These are phyloP conservation scores for Rhodotorula sp. DNA, from an alignment of 1,284 basidiomycete species.

Conservation along the genomic window DNA sequence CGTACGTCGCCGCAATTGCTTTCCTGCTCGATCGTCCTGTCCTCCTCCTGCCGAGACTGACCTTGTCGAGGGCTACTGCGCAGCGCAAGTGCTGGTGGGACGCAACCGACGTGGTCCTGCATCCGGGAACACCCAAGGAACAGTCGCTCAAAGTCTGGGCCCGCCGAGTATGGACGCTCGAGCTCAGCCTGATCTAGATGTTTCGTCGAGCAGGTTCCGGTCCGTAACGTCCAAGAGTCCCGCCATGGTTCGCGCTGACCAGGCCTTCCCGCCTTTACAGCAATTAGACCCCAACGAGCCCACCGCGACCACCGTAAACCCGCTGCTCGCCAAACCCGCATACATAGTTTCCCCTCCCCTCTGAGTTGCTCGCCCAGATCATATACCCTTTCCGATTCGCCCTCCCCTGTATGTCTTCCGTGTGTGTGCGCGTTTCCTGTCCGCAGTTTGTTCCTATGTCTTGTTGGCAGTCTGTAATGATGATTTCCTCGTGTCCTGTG, in stretches of 20 bases:
- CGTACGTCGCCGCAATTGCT: conserved; percentile 56
- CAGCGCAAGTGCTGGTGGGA: conserved; percentile 99
- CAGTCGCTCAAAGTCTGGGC: conserved; percentile 86
- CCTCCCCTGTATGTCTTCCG: too few species aligned
- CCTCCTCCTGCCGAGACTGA: conserved; percentile 15
- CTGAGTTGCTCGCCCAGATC: too few species aligned
- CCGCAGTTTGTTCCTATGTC: too few species aligned
- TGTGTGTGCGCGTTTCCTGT: too few species aligned
- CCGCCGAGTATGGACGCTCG: conserved; percentile 95
- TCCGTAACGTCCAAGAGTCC: not conserved
- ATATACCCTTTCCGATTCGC: too few species aligned
- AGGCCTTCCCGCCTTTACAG: not conserved
- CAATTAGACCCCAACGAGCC: too few species aligned
- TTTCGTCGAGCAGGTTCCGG: not conserved
- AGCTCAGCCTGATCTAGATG: conserved; percentile 67
- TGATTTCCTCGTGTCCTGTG: too few species aligned
- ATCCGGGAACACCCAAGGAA: conserved; percentile 54
- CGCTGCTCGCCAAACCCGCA: too few species aligned
- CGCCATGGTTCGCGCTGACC: too few species aligned
- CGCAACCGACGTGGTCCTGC: conserved; percentile 83
- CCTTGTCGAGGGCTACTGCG: not conserved
- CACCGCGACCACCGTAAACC: too few species aligned
- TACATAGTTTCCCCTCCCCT: too few species aligned
- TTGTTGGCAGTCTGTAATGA: not conserved
- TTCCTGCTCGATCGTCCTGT: conserved; percentile 20